Evolutionary conservation across 306 rosid species (phyloP).

Genomic region (Neltuma alba): DNA sequence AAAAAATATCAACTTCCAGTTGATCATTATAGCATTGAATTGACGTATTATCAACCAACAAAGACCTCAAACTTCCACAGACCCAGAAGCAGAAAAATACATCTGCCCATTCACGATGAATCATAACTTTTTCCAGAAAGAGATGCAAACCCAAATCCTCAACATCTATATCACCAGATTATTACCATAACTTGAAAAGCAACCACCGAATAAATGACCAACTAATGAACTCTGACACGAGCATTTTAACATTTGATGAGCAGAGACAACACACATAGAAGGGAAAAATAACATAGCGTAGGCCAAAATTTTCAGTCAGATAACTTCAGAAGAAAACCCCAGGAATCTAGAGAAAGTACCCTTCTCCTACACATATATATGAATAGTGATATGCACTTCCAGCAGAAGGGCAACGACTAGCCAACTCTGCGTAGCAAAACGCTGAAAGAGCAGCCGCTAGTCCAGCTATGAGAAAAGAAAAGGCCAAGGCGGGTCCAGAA

Average conservation of each 20-base stretch:
- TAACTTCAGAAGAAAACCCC: not conserved
- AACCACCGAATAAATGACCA: not conserved
- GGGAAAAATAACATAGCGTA: not conserved
- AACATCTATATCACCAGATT: slow-evolving; percentile 10
- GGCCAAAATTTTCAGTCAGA: not conserved
- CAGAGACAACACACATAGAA: not conserved
- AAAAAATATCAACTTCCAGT: slow-evolving; percentile 14
- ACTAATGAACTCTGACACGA: not conserved
- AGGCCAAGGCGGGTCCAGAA: slow-evolving; percentile 86
- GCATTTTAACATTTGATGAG: not conserved
- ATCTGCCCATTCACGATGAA: not conserved
- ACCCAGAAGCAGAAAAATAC: not conserved
- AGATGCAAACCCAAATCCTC: slow-evolving; percentile 5
- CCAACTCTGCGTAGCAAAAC: slow-evolving; percentile 88
- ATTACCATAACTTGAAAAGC: slow-evolving; percentile 6
- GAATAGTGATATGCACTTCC: slow-evolving; percentile 97
- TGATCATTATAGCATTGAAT: not conserved
- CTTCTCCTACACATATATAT: slow-evolving; percentile 90
- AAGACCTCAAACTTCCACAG: not conserved
- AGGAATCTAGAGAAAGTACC: slow-evolving; percentile 49
- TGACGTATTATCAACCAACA: not conserved
- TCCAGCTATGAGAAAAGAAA: slow-evolving; percentile 86
- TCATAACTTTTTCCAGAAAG: not conserved
- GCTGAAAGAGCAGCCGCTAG: slow-evolving; percentile 94
- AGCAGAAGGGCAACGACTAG: slow-evolving; percentile 97